phyloP scores from a whole-genome alignment of 208 protist species.

The Trypanosomatidae sp. region DNA sequence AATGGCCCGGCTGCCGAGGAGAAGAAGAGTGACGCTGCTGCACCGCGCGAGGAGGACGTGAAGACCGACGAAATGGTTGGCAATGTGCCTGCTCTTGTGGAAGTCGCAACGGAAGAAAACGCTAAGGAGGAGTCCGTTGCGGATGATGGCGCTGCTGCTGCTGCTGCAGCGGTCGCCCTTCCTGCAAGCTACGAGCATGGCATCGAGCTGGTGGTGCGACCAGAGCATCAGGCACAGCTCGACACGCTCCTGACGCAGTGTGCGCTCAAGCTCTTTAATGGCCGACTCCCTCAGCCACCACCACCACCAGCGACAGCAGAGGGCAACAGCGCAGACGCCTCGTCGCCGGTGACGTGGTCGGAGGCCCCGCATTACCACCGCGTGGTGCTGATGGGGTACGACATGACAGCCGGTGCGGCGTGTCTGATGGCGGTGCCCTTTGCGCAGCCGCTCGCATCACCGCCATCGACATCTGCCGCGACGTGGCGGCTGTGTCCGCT shows the following conservation, averaged over 20 bases:
- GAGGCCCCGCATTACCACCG: constrained; percentile 20
- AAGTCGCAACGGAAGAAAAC: too few relatives aligned
- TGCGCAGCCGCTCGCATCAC: constrained; percentile 10
- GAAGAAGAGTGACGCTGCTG: too few relatives aligned
- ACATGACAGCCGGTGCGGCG: constrained; percentile 20
- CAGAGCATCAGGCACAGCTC: too few relatives aligned
- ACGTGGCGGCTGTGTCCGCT: constrained; percentile 24
- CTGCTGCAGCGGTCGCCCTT: too few relatives aligned
- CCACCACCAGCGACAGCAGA: neutral
- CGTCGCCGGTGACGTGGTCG: constrained; percentile 5
- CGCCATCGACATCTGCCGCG: constrained; percentile 6
- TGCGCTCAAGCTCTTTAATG: constrained; percentile 18
- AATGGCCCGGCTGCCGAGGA: too few relatives aligned
- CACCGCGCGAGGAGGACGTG: too few relatives aligned
- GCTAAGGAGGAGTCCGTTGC: too few relatives aligned
- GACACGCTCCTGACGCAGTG: constrained; percentile 4
- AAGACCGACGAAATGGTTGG: too few relatives aligned
- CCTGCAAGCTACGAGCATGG: too few relatives aligned
- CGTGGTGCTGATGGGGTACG: constrained; percentile 51
- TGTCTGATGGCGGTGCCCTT: constrained; percentile 29
- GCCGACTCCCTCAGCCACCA: constrained; percentile 7
- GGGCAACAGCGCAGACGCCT: too few relatives aligned
- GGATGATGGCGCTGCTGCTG: too few relatives aligned
- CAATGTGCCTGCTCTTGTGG: too few relatives aligned
- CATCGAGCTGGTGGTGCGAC: constrained; percentile 3